Base-by-base conservation (phyloP, 78 protist genomes). In the Bigelowiella natans region DNA sequence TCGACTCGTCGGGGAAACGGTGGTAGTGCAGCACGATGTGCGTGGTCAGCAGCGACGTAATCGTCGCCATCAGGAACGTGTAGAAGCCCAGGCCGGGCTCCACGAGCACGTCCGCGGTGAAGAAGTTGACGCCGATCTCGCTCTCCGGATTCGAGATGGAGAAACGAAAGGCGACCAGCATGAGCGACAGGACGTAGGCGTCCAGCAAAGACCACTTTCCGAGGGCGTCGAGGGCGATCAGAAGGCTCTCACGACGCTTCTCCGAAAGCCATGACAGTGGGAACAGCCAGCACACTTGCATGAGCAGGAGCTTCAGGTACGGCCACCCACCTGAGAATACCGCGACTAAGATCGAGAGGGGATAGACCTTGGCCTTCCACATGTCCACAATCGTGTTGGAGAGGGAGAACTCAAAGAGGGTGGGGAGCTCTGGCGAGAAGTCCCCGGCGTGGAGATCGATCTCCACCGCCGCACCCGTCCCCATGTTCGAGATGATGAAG, bases 141-240 rank as follows among this genome's bases (percentile, higher is more conserved):
- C 18, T 18, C 18, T 26, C 7, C 34, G 73, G 73, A 18, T 51
- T 51, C 34, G 34, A 26, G n/a, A 91, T 63, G 37, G 2, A 1
- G 30, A 92, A 2, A 29, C 39, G 63, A 88, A 93, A 93, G 83
- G 92, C 90, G 39, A 90, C 93, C 86, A 93, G 31, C 93, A 93
- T 91, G 90, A 91, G 7, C 31, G 37, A 31, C 82, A 89, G 0
- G 31, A 93, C 93, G 82, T 7, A 89, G 26, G 91, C 2, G 91
- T 93, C 95, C 83, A 93, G 36, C 40, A 93, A 85, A 26, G 94
- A 91, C 90, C 89, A 93, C 88, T 93, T 93, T 40, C 95, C 95
- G 39, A 89, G 39, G 2, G n/a, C 83, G 36, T 93, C 95, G 90
- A 91, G 90, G 34, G n/a, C 83, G 38, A 0, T 28, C 51, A 93